A percentile compares a stretch with the other conserved stretches of the same genome.
These are phyloP conservation scores for Williopsis jadinii DNA, from an alignment of 1,139 yeast species.

Conservation along the genomic window DNA sequence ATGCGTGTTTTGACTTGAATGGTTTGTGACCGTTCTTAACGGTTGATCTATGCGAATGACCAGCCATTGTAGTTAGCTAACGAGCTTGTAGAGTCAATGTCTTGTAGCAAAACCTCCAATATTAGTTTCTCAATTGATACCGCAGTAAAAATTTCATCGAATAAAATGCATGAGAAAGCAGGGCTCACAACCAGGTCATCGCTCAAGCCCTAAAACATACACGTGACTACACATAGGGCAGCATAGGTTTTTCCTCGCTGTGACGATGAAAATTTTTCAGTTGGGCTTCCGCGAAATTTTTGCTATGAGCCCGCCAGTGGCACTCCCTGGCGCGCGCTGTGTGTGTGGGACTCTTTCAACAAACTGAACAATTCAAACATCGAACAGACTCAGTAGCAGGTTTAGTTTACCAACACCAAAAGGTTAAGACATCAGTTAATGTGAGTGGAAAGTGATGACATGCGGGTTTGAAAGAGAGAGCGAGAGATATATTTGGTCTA, in stretches of 20 bases:
- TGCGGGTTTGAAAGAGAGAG: not conserved
- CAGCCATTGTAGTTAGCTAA: constrained; percentile 42
- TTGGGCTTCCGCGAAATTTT: not conserved
- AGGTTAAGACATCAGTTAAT: constrained; percentile 11
- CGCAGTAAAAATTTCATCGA: too few relatives aligned
- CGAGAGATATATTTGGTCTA: too few relatives aligned
- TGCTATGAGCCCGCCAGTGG: constrained; percentile 2
- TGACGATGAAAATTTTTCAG: constrained; percentile 14
- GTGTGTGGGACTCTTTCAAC: constrained; percentile 2
- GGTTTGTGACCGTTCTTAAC: constrained; percentile 81
- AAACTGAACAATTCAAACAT: constrained; percentile 4
- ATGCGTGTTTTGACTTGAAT: constrained; percentile 84
- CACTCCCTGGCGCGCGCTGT: not conserved
- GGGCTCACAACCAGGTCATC: constrained; percentile 10
- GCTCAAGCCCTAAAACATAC: not conserved
- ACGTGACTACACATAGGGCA: too few relatives aligned
- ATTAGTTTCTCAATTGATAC: too few relatives aligned
- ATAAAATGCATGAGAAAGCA: too few relatives aligned
- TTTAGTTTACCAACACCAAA: not conserved
- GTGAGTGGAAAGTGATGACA: constrained; percentile 7
- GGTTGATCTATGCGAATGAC: constrained; percentile 77
- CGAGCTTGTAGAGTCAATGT: too few relatives aligned
- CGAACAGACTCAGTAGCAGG: not conserved
- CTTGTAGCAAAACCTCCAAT: too few relatives aligned
- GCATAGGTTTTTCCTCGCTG: constrained; percentile 1